Evolutionary conservation across 768 basidiomycete genomes (phyloP), one percentile per base, ranked within the genome.

Genomic region (Hydnomerulius pinastri): DNA sequence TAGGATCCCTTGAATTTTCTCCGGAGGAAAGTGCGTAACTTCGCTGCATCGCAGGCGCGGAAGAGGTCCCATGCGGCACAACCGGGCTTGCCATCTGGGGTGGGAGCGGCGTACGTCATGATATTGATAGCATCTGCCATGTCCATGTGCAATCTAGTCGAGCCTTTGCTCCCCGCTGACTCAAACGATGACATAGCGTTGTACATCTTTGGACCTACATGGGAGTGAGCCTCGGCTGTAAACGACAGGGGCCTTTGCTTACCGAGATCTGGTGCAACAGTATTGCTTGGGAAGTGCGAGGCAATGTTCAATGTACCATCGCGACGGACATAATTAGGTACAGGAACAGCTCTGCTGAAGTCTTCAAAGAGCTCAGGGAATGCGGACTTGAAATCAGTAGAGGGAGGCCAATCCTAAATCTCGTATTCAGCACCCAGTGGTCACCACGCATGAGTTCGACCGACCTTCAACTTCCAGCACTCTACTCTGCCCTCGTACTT

Each of bases 121-220:
- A 98, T 79, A 65, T 98, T 98, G 53, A 97, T 72, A 4, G 95
- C 94, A 59, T 94, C 93, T 0, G 90, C 90, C 82, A 94, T 91
- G 67, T 92, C 92, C 90, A 96, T 92, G 59, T 97, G 95, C 43
- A 97, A 70, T 50, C 90, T 76, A 9, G 94, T 97, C 18, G 90
- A 85, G 2, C 94, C 93, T 59, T 88, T 86, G 62, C 83, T 88
- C 4, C 87, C 87, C 25, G 73, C 65, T 4, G 69, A 65, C 59
- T 88, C 85, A 33, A 74, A 78, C 4, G 87, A 87, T 9, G 85
- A 83, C 72, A 92, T 84, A 0, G 93, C 90, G 56, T 92, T 94
- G 70, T 97, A 97, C 90, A 95, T 89, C 71, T 96, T 97, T 1
- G 94, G 94, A 3, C 92, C 92, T 85, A 66, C 35, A 58, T 60